Conservation (phyloP, 192 early-diverging fungal species). For the Linnemannia schmuckeri region DNA sequence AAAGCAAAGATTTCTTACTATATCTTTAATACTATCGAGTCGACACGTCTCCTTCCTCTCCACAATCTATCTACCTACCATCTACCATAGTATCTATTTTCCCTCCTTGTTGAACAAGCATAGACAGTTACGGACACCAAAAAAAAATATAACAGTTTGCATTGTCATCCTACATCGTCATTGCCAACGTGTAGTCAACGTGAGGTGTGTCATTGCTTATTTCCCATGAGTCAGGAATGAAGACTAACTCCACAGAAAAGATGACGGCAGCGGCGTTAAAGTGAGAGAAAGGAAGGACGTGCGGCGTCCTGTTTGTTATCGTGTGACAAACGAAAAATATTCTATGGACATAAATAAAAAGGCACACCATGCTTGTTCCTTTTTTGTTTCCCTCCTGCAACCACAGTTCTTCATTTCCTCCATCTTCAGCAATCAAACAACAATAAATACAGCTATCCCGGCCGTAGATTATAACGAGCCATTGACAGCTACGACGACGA, state of each 20-base stretch:
- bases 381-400: too few relatives aligned
- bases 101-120: background rate
- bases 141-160: background rate
- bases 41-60: background rate
- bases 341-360: too few relatives aligned
- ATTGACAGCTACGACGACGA: background rate
- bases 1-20: background rate
- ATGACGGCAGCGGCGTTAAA: background rate
- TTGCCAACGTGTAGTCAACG: background rate
- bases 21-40: background rate
- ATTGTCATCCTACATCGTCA: background rate
- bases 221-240: background rate
- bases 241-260: background rate
- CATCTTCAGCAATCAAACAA: background rate
- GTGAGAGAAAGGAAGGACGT: background rate
- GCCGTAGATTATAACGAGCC: background rate
- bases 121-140: background rate
- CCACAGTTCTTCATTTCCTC: background rate
- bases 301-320: background rate
- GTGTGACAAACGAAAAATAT: too few relatives aligned
- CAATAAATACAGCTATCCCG: background rate
- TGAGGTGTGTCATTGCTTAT: background rate
- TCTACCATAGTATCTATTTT: background rate
- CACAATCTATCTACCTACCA: background rate
- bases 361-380: too few relatives aligned